Evolutionary conservation across 192 early-diverging fungal genomes (phyloP), one percentile per base, ranked within the genome.

Genomic region (Haplosporangium gracile): DNA sequence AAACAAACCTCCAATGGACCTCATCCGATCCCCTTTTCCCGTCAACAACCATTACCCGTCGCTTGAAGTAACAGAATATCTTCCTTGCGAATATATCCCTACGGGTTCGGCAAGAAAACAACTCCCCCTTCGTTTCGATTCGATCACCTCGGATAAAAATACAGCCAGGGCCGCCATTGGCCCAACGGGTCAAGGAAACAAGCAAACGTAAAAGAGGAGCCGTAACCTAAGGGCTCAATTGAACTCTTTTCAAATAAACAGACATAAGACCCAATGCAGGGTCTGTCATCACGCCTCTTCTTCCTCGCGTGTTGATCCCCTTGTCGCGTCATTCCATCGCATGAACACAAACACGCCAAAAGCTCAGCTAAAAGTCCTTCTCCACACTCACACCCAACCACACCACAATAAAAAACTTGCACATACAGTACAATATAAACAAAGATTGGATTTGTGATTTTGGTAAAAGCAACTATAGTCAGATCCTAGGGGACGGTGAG

Each of bases 141-240:
- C 60, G 60, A 65, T 65, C 60, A 2, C 60, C n/a, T 65, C 60
- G 60, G 60, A 65, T 65, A 65, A 65, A 65, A 65, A 65, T 65
- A 65, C 60, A 65, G 60, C 60, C 60, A 65, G n/a, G 29, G 29
- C 60, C 29, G 60, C 60, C 60, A 57, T 57, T 26, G 55, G 49
- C 13, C 13, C 5, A 51, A 51, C 18, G 5, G 55, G 55, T 5
- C 29, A 9, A 45, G 43, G 13, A 45, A 45, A 32, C 26, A 65
- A 13, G 29, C 29, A 32, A 29, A 65, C 29, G 24, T 15, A 13
- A 24, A 63, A 29, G 60, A 26, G 55, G 55, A 57, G 10, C 24
- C 55, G 8, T 26, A 57, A 7, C 55, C 22, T 24, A 26, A 57
- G 55, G n/a, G n/a, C 24, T 8, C 55, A 65, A 29, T 65, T 26